Evolutionary conservation across 2,329 filamentous ascomycete species (phyloP), one percentile per base, ranked within the genome.

Genomic region (Bipolaris bicolor): DNA sequence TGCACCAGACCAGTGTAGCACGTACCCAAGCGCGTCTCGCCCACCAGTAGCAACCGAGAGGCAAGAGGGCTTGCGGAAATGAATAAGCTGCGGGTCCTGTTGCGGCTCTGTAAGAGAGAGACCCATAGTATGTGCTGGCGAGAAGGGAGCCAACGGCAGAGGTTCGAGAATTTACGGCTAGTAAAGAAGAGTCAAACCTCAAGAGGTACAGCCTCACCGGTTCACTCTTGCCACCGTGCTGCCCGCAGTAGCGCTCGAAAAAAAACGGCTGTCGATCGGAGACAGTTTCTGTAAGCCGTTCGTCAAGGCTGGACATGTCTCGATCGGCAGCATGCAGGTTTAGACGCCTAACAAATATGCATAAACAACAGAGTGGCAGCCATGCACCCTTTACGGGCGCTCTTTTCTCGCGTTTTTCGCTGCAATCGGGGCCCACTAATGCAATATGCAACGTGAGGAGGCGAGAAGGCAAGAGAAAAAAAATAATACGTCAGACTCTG

Each of bases 41-140:
- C 80, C 82, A 78, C 79, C 79, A 72, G 77, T 84, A 81, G 85
- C 82, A 83, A 84, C 85, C 80, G 58, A 61, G 63, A 62, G 64
- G 68, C 68, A 73, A 74, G 73, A 76, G 73, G 69, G 66, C 64
- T 58, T 74, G 52, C 69, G 55, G 65, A 71, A 70, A 75, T 71
- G 73, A 71, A 75, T 63, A 70, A 70, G 68, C 67, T 76, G 75
- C 74, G 71, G 72, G 74, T 68, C 67, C 66, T 70, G 67, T 74
- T 77, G 76, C 76, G 76, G 76, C 76, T 78, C 76, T 78, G 73
- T 72, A 69, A 61, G 65, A 76, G 65, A 76, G 57, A 77, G 79
- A 75, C 78, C 78, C 78, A 79, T 79, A 78, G 74, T 90, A 92
- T 96, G 92, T 90, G 91, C 84, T 96, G 92, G 91, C 91, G 88